Evolutionary conservation across 306 rosid genomes (phyloP), one percentile per base, ranked within the genome.

Genomic region (Rosa multiflora): DNA sequence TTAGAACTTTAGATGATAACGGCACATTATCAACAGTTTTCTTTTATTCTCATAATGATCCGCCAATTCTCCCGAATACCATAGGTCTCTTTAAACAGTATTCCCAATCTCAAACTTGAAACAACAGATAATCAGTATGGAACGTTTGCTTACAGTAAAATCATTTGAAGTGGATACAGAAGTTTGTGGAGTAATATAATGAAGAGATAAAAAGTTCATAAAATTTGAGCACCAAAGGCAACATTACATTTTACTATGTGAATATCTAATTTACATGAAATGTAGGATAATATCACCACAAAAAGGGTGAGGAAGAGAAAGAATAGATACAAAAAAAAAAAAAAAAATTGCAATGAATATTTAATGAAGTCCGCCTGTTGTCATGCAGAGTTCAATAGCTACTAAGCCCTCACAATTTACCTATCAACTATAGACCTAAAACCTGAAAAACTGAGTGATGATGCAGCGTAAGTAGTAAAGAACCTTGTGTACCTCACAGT

Each of bases 401-500:
- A 26, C 61, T 44, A 68, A 67, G 75, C 64, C 52, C 49, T 58
- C 46, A 52, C 51, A 43, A n/a, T 75, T 11, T 26, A 47, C 44
- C 55, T 37, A 81, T 58, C 79, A n/a, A 67, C 43, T 39, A 75
- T 70, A 61, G 52, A 79, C 69, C 46, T 69, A 68, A 11, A 23
- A 70, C 44, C 73, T 51, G 44, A 40, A 52, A 52, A 52, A 21
- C 84, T 62, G 48, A 48, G 59, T n/a, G 29, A 62, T 29, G 42
- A 62, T 29, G 20, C 18, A 20, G 0, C 80, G 37, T 29, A 70
- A 49, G 58, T 62, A 52, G 39, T 52, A 62, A 23, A 5, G 3
- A 55, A 53, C 13, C 51, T 64, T 74, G 75, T 74, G 18, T 62
- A 76, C 80, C 87, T 82, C 82, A 66, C 72, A 72, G 85, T 76